Base-by-base conservation (phyloP, 805 yeast species). In the Grigorovia jiainica region DNA sequence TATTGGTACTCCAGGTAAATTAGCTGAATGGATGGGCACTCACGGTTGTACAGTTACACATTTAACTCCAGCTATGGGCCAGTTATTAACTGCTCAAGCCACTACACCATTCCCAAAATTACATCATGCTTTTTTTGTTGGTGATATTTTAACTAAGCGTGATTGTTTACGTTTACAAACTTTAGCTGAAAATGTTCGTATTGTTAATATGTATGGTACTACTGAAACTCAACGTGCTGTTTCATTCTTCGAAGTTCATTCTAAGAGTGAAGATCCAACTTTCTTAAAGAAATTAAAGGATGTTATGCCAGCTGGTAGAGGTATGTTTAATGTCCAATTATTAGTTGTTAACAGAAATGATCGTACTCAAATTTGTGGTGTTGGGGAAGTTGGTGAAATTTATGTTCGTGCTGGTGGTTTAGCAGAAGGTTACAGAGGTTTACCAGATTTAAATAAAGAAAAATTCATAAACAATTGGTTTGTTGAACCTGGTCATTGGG, bases 51-150 rank as follows among this genome's bases (percentile, higher is more conserved):
- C 96, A 2, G 97, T 92, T 1, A 92, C 99, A 1, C 99, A 92
- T 64, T 74, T 92, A 65, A 92, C 99, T 1, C 99, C 99, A 4
- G 98, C 98, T 5, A 92, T 94, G 98, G 99, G 99, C 47, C 99
- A 92, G 65, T 70, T 92, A 44, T 71, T 92, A 53, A 82, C 95
- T 47, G 97, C 97, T 5, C 97, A 92, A 67, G 98, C 98, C 16
- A 71, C 83, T 11, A 80, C 92, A 10, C 80, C 82, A 43, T 83
- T 92, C 60, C 90, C 95, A 20, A 58, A 78, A 3, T 72, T 92
- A 47, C 95, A 86, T 58, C 97, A 90, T 60, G 98, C 98, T 1
- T 92, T 92, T 70, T 92, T 92, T 57, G 99, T 92, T 23, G 99
- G 99, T 55, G 99, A 92, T 64, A 86, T 92, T 47, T 70, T 92